Evolutionary conservation across 495 filamentous ascomycete genomes (phyloP).

Genomic region (Lepraria neglecta): DNA sequence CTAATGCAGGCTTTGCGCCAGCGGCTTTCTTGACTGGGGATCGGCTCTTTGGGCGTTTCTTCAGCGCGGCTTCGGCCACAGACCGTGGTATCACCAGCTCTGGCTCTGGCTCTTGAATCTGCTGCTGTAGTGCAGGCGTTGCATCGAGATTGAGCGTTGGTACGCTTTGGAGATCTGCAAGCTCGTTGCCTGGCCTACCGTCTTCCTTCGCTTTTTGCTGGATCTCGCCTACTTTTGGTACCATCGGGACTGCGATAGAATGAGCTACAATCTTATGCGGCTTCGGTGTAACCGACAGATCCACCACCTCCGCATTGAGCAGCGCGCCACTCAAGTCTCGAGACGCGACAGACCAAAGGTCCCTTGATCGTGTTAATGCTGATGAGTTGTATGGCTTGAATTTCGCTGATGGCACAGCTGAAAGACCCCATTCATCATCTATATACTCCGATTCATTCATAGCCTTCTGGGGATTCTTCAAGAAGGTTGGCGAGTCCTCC

Average conservation of each 20-base stretch:
- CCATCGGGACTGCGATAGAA: not conserved
- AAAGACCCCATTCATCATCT: not conserved
- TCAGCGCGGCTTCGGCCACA: constrained; percentile 20
- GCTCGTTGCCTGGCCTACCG: not conserved
- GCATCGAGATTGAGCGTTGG: constrained; percentile 1
- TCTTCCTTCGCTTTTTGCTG: not conserved
- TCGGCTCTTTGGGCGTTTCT: constrained; percentile 17
- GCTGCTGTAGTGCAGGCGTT: not conserved
- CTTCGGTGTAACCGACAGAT: constrained; percentile 47
- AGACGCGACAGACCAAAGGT: constrained; percentile 63
- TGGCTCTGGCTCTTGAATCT: not conserved
- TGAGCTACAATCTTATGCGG: not conserved
- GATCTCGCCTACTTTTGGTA: not conserved
- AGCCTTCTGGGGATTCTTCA: constrained; percentile 64
- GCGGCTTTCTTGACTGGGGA: constrained; percentile 22
- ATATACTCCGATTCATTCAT: constrained; percentile 52
- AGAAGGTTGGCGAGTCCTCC: constrained; percentile 63
- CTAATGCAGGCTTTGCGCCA: constrained; percentile 14
- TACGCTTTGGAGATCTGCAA: not conserved
- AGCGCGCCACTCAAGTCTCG: constrained; percentile 57
- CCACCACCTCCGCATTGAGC: constrained; percentile 50
- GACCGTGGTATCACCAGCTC: constrained; percentile 18
- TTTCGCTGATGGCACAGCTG: not conserved
- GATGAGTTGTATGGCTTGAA: constrained; percentile 25
- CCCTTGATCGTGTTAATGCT: constrained; percentile 33